A percentile compares a stretch with the other conserved stretches of the same genome.
Evolutionary conservation across 345 rosid genomes (phyloP).

Genomic region (Euphorbia tirucalli): DNA sequence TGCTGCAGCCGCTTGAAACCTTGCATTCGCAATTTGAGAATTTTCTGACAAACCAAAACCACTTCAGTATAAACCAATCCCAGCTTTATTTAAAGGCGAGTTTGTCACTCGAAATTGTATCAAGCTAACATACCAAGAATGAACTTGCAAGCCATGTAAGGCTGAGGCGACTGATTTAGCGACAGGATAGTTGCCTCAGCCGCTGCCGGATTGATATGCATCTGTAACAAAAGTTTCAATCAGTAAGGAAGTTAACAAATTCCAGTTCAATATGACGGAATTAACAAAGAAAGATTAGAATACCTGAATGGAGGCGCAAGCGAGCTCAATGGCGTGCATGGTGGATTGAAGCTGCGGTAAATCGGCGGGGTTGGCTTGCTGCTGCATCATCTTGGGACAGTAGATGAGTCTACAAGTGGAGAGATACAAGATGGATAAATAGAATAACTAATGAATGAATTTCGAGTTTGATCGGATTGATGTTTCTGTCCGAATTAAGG

Average conservation of each 20-base stretch:
- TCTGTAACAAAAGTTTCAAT: conserved; percentile 39
- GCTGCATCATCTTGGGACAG: conserved; percentile 17
- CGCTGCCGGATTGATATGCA: conserved; percentile 69
- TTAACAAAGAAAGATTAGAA: background rate
- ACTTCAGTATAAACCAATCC: conserved; percentile 2
- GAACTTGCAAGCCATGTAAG: conserved; percentile 76
- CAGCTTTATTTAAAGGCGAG: background rate
- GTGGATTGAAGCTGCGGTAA: conserved; percentile 73
- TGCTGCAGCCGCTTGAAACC: conserved; percentile 96
- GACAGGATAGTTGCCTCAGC: conserved; percentile 85
- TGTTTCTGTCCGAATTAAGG: background rate
- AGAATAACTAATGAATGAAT: background rate
- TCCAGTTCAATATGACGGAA: background rate
- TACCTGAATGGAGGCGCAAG: conserved; percentile 93
- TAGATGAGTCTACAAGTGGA: background rate
- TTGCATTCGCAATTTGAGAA: conserved; percentile 87
- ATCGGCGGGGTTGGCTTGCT: conserved; percentile 37
- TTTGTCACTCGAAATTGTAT: background rate
- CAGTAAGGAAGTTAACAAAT: background rate
- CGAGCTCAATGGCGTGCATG: conserved; percentile 91
- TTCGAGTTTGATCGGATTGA: background rate
- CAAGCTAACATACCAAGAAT: conserved; percentile 63
- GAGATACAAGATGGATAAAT: background rate
- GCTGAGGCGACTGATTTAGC: conserved; percentile 76
- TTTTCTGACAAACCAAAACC: conserved; percentile 52